Conservation (phyloP, 2,329 filamentous ascomycete genomes). For the Alternaria rosae region DNA sequence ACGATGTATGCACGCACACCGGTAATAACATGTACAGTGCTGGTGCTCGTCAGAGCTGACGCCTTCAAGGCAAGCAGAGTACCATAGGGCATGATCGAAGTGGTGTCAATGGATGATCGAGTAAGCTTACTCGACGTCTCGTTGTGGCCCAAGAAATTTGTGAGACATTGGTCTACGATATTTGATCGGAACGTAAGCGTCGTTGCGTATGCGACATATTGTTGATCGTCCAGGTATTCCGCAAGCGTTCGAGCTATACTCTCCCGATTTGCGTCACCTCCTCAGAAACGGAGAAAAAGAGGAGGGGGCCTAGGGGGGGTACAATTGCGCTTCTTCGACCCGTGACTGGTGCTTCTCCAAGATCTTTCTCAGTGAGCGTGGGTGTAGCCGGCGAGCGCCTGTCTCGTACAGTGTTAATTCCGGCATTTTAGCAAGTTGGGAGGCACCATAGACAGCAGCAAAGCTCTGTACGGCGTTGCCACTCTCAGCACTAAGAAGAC, state of each 20-base stretch:
- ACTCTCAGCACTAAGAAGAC: background rate
- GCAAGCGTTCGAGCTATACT: background rate
- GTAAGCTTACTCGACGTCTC: background rate
- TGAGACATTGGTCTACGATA: background rate
- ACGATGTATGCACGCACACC: constrained; percentile 2
- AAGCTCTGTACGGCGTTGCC: background rate
- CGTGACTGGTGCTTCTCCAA: background rate
- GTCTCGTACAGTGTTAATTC: background rate
- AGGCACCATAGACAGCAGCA: background rate
- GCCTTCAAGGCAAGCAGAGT: background rate
- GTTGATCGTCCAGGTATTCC: background rate
- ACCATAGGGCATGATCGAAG: constrained; percentile 7
- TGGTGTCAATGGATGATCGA: background rate
- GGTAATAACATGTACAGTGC: background rate
- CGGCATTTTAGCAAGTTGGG: background rate
- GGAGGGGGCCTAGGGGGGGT: background rate
- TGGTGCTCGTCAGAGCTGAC: background rate
- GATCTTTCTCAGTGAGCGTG: background rate
- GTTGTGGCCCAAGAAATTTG: background rate
- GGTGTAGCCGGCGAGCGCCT: background rate
- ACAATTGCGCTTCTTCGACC: background rate
- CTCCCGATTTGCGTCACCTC: background rate
- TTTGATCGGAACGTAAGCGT: background rate
- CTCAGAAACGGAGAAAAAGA: background rate
- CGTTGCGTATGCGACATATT: background rate